Base-by-base conservation (phyloP, 345 rosid species). In the Brassica juncea region DNA sequence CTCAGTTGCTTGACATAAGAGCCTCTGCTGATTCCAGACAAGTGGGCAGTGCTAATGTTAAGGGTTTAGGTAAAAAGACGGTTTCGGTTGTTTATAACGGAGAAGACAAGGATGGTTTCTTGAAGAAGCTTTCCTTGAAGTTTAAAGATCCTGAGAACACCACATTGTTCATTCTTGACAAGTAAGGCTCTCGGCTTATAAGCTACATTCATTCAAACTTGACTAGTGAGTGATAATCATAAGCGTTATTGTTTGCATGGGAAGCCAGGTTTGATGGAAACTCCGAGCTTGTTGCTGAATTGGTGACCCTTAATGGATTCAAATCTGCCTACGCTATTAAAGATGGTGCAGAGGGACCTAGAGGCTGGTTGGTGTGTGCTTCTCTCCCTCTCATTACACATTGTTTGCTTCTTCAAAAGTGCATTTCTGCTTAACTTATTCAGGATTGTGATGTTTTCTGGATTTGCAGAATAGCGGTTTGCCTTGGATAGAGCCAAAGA, bases 311-410 rank as follows among this genome's bases (percentile, higher is more conserved):
- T 57, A 95, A 93, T 83, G 98, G 99, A 86, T 95, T 93, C 81
- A 95, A 93, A 86, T 90, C 92, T 77, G 99, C 94, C 57, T 93
- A 91, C 75, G 94, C 96, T 1, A 89, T 95, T 69, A 95, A 87
- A 88, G 98, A 91, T 83, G 99, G 99, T 30, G 98, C 93, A 59
- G 98, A 95, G 58, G 98, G 99, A 80, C 94, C 97, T 21, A 83
- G 84, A 25, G 99, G 98, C 87, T 95, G 99, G 99, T 27, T 88
- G 96, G 99, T 95, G 83, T 76, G 73, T 75, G n/a, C 47, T 68
- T 34, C 14, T 62, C 71, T 60, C 6, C 27, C 32, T 39, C 66
- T 21, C 72, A 52, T 62, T 8, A 47, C 23, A 71, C 6, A 27
- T 8, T 58, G 3, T 60, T 49, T 75, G 8, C 65, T 16, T 76